Base-by-base conservation (phyloP, 1,139 yeast species). In the Candida sp. region DNA sequence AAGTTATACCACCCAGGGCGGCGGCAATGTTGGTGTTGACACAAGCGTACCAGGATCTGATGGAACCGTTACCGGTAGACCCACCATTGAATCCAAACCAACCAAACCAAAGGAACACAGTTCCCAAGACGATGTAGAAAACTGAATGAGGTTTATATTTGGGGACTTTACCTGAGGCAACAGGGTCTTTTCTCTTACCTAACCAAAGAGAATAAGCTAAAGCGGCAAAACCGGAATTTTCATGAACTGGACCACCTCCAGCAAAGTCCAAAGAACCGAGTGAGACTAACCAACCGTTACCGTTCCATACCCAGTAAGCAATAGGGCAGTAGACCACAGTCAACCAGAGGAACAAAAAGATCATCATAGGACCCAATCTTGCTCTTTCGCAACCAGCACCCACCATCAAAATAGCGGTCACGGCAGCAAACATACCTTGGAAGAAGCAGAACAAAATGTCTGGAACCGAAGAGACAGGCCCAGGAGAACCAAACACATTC, bases 61-160 rank as follows among this genome's bases (percentile, higher is more conserved):
- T 82, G 48, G 91, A 67, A 35, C 96, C 86, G 63, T 87, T 86
- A 64, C 96, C 97, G 44, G 97, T 87, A 40, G 97, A 88, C 56
- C 98, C 97, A 66, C 97, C 97, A 75, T 93, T 91, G 80, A 91
- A 91, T 42, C 97, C 97, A 59, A 87, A 89, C 98, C 99, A 91
- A 38, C 98, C 98, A 58, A 91, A 89, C 97, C 97, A 91, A 57
- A 91, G 79, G 73, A 93, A 87, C 4, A 88, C 84, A 21, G 97
- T 90, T 45, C 98, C 99, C 49, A 91, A 71, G n/a, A 90, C 97
- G 48, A 89, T 88, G 41, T 90, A 82, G 9, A 95, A 79, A 39
- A 89, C 95, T 4, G 91, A 83, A 64, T 91, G 97, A 30, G 98
- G 97, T 70, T 84, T 87, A 71, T 88, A 89, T 63, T 85, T 85